phyloP scores from a whole-genome alignment of 805 yeast species.

The Candida multigemmis region DNA sequence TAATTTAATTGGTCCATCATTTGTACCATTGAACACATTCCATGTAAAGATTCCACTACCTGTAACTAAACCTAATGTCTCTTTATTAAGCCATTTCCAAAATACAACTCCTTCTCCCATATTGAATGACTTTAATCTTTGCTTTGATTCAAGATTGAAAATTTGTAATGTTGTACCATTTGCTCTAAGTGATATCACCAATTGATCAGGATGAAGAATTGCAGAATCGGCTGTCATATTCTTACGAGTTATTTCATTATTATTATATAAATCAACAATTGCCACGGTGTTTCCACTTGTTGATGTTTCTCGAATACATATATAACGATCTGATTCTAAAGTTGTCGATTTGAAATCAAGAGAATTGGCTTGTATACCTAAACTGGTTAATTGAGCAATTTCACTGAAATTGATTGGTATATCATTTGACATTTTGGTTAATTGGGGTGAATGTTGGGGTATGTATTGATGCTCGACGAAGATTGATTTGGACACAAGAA shows the following conservation, averaged over 20 bases:
- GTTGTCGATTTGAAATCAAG: constrained; percentile 93
- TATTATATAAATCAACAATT: constrained; percentile 74
- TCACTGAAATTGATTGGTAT: constrained; percentile 97
- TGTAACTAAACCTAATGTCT: constrained; percentile 76
- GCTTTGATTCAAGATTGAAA: constrained; percentile 80
- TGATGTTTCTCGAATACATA: constrained; percentile 65
- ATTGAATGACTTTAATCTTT: constrained; percentile 80
- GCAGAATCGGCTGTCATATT: constrained; percentile 97
- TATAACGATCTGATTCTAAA: constrained; percentile 84
- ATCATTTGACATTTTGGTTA: constrained; percentile 31
- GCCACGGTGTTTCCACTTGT: constrained; percentile 80
- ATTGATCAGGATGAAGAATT: constrained; percentile 86
- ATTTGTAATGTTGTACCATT: constrained; percentile 94
- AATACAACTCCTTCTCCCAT: constrained; percentile 83
- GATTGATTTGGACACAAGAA: background rate
- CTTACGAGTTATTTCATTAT: constrained; percentile 75
- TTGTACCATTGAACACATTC: constrained; percentile 75
- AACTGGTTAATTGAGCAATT: constrained; percentile 75
- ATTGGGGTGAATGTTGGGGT: constrained; percentile 1
- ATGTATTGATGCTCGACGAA: background rate
- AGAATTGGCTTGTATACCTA: constrained; percentile 79
- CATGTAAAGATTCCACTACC: constrained; percentile 68
- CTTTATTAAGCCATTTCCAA: constrained; percentile 87
- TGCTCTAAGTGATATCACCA: constrained; percentile 88
- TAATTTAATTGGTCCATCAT: constrained; percentile 69